Evolutionary conservation across 352 stramenopile species (phyloP).

Genomic region (Phytophthora pisi): DNA sequence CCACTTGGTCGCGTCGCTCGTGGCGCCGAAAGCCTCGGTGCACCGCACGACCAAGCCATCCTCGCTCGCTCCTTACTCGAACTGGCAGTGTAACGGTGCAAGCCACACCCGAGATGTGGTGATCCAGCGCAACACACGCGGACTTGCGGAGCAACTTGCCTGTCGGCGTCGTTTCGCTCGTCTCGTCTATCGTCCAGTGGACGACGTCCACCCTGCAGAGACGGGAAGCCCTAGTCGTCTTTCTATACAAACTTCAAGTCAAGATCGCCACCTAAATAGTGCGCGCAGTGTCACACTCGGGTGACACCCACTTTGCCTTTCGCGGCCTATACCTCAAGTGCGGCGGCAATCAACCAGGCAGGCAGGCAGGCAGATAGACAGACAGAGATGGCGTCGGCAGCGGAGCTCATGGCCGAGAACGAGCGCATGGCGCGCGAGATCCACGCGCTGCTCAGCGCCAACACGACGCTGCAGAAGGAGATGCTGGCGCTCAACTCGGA

Average conservation of each 20-base stretch:
- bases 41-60: not conserved
- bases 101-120: not conserved
- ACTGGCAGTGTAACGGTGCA: not conserved
- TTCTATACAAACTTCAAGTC: not conserved
- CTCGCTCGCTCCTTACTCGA: not conserved
- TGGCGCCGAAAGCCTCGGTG: conserved; percentile 7
- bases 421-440: conserved; percentile 61
- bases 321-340: conserved; percentile 8
- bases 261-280: not conserved
- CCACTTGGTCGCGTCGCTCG: conserved; percentile 3
- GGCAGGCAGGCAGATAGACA: not conserved
- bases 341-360: not conserved
- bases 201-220: conserved; percentile 7
- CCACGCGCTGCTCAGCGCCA: conserved; percentile 58
- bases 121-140: not conserved
- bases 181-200: not conserved
- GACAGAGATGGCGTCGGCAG: conserved; percentile 30
- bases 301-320: conserved; percentile 15
- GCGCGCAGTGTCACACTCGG: not conserved
- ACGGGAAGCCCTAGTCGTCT: not conserved
- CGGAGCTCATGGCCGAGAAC: conserved; percentile 63
- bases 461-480: conserved; percentile 71
- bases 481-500: conserved; percentile 54
- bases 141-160: not conserved
- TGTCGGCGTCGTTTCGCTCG: not conserved